Evolutionary conservation across 345 rosid genomes (phyloP).

Genomic region (Erodium maritimum): DNA sequence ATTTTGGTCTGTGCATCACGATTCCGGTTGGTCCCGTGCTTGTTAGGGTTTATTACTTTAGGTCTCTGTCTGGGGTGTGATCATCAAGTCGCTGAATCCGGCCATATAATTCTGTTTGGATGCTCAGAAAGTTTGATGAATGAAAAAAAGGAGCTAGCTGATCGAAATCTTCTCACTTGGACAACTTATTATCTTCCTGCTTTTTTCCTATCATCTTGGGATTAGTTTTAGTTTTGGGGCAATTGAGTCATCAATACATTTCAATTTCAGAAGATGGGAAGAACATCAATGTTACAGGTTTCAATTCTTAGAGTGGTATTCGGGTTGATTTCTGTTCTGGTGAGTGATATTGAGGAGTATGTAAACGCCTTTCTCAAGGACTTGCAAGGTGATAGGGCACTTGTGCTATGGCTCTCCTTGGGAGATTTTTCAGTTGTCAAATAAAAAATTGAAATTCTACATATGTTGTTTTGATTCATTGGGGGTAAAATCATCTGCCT

Average conservation of each 20-base stretch:
- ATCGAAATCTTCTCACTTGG: background rate
- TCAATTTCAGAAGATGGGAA: background rate
- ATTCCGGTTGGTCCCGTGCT: too few species aligned
- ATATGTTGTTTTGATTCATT: background rate
- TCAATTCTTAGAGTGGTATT: background rate
- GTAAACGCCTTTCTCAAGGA: background rate
- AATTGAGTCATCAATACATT: too few species aligned
- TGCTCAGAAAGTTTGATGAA: background rate
- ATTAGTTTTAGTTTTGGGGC: too few species aligned
- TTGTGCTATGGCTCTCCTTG: background rate
- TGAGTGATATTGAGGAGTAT: background rate
- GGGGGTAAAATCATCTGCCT: background rate
- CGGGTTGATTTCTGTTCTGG: background rate
- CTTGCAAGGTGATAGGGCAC: background rate
- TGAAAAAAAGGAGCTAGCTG: background rate
- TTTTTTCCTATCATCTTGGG: too few species aligned
- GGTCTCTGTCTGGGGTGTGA: background rate
- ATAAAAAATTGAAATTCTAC: background rate
- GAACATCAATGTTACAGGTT: background rate
- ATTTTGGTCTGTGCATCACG: background rate
- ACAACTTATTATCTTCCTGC: background rate
- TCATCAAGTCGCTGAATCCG: background rate
- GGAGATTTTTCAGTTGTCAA: background rate
- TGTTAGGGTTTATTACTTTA: background rate
- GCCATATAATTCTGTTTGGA: background rate